phyloP scores from a whole-genome alignment of 2,329 filamentous ascomycete species.

The Pseudogymnoascus sp. region DNA sequence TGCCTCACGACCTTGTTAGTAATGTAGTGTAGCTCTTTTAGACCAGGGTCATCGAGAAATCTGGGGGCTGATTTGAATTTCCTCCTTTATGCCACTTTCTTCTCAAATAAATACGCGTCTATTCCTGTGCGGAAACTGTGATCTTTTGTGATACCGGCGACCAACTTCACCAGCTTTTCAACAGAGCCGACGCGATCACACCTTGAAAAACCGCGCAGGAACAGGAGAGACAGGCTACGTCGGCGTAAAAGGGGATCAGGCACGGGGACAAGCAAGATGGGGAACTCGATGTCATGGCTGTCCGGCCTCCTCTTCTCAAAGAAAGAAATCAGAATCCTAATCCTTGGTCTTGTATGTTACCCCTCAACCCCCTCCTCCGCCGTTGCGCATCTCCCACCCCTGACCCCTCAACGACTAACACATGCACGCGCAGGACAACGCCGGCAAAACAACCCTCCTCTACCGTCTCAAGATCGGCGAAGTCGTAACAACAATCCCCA shows the following conservation, averaged over 20 bases:
- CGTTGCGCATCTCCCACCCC: constrained; percentile 14
- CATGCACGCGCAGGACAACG: constrained; percentile 67
- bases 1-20: not conserved
- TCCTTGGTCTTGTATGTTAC: constrained; percentile 73
- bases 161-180: constrained; percentile 2
- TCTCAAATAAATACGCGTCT: not conserved
- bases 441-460: constrained; percentile 92
- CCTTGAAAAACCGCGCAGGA: not conserved
- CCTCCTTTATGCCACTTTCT: constrained; percentile 1
- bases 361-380: constrained; percentile 11
- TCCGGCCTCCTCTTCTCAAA: constrained; percentile 76
- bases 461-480: constrained; percentile 99
- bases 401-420: constrained; percentile 14
- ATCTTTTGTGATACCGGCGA: not conserved
- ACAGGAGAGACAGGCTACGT: not conserved
- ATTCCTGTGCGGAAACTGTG: not conserved
- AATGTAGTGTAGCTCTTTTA: constrained; percentile 7
- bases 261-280: constrained; percentile 6
- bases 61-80: not conserved
- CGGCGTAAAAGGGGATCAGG: not conserved
- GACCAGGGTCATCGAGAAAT: not conserved
- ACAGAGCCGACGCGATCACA: not conserved
- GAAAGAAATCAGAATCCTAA: constrained; percentile 96
- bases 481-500: constrained; percentile 97
- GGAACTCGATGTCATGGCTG: constrained; percentile 53